Evolutionary conservation across 2,329 filamentous ascomycete genomes (phyloP).

Genomic region (Aspergillus tanneri): DNA sequence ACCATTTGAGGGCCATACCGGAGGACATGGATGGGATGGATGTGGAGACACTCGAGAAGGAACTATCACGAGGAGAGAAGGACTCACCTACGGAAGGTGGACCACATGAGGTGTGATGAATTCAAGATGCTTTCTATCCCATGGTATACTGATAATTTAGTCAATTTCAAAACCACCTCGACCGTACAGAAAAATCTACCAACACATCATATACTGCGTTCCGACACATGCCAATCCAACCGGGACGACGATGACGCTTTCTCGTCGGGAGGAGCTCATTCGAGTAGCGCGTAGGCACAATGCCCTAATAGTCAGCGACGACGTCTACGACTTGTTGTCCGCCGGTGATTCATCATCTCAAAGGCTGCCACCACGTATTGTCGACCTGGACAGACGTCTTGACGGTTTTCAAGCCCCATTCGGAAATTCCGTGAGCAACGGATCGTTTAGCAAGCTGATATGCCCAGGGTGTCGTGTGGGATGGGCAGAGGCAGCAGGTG

Average conservation of each 20-base stretch:
- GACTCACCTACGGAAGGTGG: slow-evolving; percentile 25
- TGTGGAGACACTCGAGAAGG: slow-evolving; percentile 58
- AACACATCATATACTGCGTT: slow-evolving; percentile 82
- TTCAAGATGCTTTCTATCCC: slow-evolving; percentile 19
- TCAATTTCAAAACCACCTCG: slow-evolving; percentile 39
- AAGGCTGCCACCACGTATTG: slow-evolving; percentile 62
- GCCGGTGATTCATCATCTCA: slow-evolving; percentile 55
- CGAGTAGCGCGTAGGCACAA: slow-evolving; percentile 72
- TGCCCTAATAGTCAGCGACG: slow-evolving; percentile 78
- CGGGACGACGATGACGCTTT: slow-evolving; percentile 73
- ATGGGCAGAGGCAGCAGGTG: slow-evolving; percentile 71
- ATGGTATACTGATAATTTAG: no score
- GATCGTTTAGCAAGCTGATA: slow-evolving; percentile 72
- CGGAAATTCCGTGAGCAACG: slow-evolving; percentile 76
- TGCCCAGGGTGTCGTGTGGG: slow-evolving; percentile 78
- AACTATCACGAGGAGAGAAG: slow-evolving; percentile 45
- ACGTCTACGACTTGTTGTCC: slow-evolving; percentile 90
- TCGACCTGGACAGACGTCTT: slow-evolving; percentile 74
- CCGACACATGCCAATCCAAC: slow-evolving; percentile 88
- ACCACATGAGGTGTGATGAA: slow-evolving; percentile 6
- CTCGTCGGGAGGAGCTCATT: slow-evolving; percentile 66
- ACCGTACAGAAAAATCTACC: slow-evolving; percentile 72
- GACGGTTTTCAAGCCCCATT: slow-evolving; percentile 62
- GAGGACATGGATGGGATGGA: slow-evolving; percentile 78
- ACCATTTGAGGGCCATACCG: slow-evolving; percentile 65